Evolutionary conservation across 2,329 filamentous ascomycete species (phyloP).

Genomic region (Diaporthe caulivora): DNA sequence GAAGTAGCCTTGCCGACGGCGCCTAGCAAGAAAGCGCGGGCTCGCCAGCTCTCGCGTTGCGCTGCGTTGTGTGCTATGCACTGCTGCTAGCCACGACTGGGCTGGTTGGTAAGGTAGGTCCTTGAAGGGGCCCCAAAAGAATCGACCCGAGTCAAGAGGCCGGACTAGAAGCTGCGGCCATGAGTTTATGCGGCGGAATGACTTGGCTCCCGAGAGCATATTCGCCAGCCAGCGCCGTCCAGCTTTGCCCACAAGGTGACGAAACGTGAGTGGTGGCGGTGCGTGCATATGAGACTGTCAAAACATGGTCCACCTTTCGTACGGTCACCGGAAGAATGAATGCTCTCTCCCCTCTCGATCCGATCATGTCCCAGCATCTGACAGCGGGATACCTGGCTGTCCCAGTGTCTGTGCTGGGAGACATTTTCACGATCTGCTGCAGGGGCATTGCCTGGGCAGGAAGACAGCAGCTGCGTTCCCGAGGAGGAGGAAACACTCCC

Average conservation of each 20-base stretch:
- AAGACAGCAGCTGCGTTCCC: not conserved
- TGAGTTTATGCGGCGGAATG: constrained; percentile 13
- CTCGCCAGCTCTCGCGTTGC: not conserved
- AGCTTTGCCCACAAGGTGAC: not conserved
- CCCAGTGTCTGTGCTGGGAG: no score
- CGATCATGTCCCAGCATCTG: not conserved
- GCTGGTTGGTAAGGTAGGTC: not conserved
- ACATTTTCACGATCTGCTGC: constrained; percentile 10
- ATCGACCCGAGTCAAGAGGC: constrained; percentile 13
- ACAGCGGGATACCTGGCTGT: not conserved
- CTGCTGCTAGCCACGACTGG: not conserved
- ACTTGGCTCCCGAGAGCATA: constrained; percentile 23
- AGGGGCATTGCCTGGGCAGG: constrained; percentile 3
- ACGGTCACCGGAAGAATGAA: not conserved
- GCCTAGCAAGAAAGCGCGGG: constrained; percentile 8
- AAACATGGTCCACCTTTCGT: not conserved
- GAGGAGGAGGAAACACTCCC: constrained; percentile 28
- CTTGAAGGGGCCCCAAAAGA: not conserved
- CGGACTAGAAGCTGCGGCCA: constrained; percentile 19
- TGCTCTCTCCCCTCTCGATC: not conserved
- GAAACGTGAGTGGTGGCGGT: not conserved
- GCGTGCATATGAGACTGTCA: constrained; percentile 8
- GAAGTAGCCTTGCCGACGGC: constrained; percentile 26
- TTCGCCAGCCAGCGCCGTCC: not conserved
- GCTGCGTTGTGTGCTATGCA: not conserved